Base-by-base conservation (phyloP, 805 yeast genomes). In the Isabelozyma rhagii region DNA sequence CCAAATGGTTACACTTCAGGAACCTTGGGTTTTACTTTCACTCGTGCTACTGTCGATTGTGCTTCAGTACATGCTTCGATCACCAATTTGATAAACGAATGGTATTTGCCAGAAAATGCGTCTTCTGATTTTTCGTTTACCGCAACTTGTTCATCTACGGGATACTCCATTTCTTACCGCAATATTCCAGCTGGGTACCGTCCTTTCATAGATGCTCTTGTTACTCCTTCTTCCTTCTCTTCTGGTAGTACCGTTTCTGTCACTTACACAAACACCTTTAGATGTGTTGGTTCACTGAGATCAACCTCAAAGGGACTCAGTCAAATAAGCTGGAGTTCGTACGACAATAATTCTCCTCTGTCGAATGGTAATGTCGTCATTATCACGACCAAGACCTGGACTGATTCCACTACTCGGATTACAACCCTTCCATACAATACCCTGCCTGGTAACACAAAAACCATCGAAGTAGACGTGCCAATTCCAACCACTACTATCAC, bases 151-250 rank as follows among this genome's bases (percentile, higher is more conserved):
- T 42, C 51, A 3, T 8, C 50, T 5, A 43, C 47, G 7, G 45
- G 45, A 3, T 51, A 43, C 21, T 46, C 44, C 3, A 51, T 55
- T 15, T 47, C 21, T 13, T 66, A 58, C 49, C 25, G 34, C 5
- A 61, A 58, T 46, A 40, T 67, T 27, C 69, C 70, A 7, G 66
- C 68, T 2, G 71, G 71, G 2, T 62, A 54, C 49, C 51, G 66
- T 14, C 63, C 65, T 7, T 63, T 55, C 47, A 52, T 63, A 36
- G 60, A 57, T 43, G 52, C 45, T 28, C 41, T 49, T 6, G 39
- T 38, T 10, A 10, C n/a, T 13, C 36, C 36, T 31, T 6, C 10
- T 31, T n/a, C 43, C 4, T 34, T 47, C 21, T n/a, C 42, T 5
- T 46, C 41, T 15, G 47, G 47, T 8, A 39, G 11, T 5, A 17